Percentiles rank a stretch among this genome's conserved stretches.
phyloP scores from a whole-genome alignment of 1,284 basidiomycete species.

The Volvariella surrecta region DNA sequence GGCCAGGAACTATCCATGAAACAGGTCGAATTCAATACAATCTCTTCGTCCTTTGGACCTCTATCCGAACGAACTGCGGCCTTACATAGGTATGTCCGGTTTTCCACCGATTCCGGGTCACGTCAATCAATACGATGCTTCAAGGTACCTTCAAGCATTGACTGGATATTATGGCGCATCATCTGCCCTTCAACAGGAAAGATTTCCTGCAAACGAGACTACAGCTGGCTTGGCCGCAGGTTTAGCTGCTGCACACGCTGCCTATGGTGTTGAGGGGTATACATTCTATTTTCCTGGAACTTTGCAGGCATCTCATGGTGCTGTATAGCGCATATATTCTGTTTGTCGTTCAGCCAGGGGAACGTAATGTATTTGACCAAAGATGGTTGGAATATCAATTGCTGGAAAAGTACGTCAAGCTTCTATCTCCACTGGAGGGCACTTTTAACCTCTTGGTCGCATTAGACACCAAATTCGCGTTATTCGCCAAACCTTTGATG shows the following conservation, averaged over 20 bases:
- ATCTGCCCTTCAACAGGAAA: constrained; percentile 42
- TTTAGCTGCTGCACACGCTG: constrained; percentile 72
- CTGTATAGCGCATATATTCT: constrained; percentile 59
- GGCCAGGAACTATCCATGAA: constrained; percentile 53
- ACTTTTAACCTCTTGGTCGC: constrained; percentile 1
- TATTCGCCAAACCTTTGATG: constrained; percentile 68
- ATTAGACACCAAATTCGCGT: constrained; percentile 64
- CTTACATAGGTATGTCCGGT: constrained; percentile 62
- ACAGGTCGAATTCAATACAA: constrained; percentile 99
- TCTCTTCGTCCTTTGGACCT: constrained; percentile 86
- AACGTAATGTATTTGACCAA: constrained; percentile 97
- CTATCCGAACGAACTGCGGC: constrained; percentile 69
- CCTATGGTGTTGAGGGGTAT: constrained; percentile 56
- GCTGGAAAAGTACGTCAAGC: constrained; percentile 50
- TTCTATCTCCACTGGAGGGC: constrained; percentile 3
- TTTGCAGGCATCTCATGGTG: constrained; percentile 7
- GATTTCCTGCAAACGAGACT: constrained; percentile 73
- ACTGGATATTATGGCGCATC: constrained; percentile 63
- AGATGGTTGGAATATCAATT: constrained; percentile 83
- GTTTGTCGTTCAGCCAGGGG: constrained; percentile 84
- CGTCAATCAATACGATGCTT: neutral
- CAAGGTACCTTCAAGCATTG: constrained; percentile 61
- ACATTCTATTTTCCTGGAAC: constrained; percentile 8
- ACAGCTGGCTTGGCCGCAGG: constrained; percentile 67
- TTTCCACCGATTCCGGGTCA: neutral